Evolutionary conservation across 1,139 yeast species (phyloP).

Genomic region (Hansenula sp.): DNA sequence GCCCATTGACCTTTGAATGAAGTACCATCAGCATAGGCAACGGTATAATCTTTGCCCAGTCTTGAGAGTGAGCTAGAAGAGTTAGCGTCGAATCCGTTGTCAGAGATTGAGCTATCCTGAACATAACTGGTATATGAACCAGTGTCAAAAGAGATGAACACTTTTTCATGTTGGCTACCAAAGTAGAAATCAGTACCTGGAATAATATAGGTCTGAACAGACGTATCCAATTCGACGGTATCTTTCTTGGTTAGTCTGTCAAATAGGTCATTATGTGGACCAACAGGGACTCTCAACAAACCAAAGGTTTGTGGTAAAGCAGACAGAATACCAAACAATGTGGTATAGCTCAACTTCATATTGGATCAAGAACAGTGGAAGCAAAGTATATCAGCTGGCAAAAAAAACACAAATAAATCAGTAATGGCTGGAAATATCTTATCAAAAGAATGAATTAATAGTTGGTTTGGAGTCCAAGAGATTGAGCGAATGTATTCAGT

Average conservation of each 20-base stretch:
- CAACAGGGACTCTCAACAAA: slow-evolving; percentile 6
- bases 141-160: slow-evolving; percentile 4
- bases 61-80: background rate
- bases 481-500: slow-evolving; percentile 1
- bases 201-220: slow-evolving; percentile 4
- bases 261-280: background rate
- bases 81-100: slow-evolving; percentile 1
- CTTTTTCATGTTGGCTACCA: slow-evolving; percentile 3
- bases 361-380: background rate
- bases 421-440: background rate
- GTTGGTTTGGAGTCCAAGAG: background rate
- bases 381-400: background rate
- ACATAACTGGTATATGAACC: slow-evolving; percentile 7
- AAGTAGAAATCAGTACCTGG: slow-evolving; percentile 6
- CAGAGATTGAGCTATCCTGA: slow-evolving; percentile 2
- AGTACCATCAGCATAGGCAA: slow-evolving; percentile 6
- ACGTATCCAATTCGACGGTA: background rate
- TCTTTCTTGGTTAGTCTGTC: slow-evolving; percentile 1
- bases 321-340: background rate
- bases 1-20: slow-evolving; percentile 5
- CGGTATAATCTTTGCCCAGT: background rate
- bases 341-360: background rate
- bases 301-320: slow-evolving; percentile 1
- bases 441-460: background rate
- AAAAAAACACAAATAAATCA: background rate